Evolutionary conservation across 2,329 filamentous ascomycete genomes (phyloP), one percentile per base, ranked within the genome.

Genomic region (Hymenoscyphus linearis): DNA sequence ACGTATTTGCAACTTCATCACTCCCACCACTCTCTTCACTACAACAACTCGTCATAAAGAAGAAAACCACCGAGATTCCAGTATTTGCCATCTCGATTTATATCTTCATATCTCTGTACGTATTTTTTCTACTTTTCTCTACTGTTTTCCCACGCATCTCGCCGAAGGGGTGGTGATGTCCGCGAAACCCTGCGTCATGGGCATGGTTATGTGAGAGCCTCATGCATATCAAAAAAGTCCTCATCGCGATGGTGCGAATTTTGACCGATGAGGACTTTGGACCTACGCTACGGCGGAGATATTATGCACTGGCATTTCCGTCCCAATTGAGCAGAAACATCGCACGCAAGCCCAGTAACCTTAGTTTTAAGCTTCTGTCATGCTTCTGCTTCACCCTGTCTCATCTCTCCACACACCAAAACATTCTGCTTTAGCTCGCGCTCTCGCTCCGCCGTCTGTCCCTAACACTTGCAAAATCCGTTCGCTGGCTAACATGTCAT

Each of bases 341-440:
- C 22, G 22, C 2, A 36, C 55, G 55, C 55, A 44, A 35, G 55
- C 35, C 36, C 25, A 40, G 22, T 18, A 27, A 5, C 12, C 9
- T 36, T 60, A 47, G 59, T 54, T 68, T 68, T 65, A 69, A 69
- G 67, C 68, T 69, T 70, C 66, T 66, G 66, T 68, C 68, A 66
- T 63, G 63, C 66, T 62, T 62, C 55, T 70, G 65, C 67, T 66
- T 68, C 65, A 66, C 47, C 58, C 52, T 68, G 68, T 69, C 68
- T 70, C 67, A 70, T 61, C 50, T 65, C 62, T 62, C 62, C 65
- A 58, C 47, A 47, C 34, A 35, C 14, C 34, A 57, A n/a, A n/a
- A n/a, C n/a, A n/a, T 31, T 9, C 6, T 31, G 6, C 31, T 5
- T 31, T 31, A 5, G 31, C 31, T 31, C 31, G 31, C n/a, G 36